Evolutionary conservation across 495 filamentous ascomycete genomes (phyloP).

Genomic region (Penicillium robsamsonii): DNA sequence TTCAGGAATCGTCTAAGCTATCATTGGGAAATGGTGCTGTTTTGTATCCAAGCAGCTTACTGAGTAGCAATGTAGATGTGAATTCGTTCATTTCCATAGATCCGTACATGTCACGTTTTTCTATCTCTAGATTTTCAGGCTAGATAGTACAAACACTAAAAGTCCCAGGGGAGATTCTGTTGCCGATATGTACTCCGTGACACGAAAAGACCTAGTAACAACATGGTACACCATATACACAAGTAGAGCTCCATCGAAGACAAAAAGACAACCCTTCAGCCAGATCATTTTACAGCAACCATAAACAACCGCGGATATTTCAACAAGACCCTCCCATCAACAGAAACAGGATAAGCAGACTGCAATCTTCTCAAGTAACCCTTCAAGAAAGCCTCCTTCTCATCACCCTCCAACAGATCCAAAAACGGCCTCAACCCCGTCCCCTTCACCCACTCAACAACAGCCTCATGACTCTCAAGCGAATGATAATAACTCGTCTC

Average conservation of each 20-base stretch:
- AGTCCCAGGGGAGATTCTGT: background rate
- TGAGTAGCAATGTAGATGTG: background rate
- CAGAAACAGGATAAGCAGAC: constrained; percentile 33
- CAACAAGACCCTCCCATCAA: constrained; percentile 48
- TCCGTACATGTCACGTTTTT: background rate
- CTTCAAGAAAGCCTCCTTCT: constrained; percentile 39
- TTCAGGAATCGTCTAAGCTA: background rate
- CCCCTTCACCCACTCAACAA: constrained; percentile 58
- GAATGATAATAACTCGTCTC: constrained; percentile 52
- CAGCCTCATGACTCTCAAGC: constrained; percentile 41
- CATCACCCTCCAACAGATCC: constrained; percentile 34
- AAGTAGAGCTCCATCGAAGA: background rate
- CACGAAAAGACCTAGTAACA: background rate
- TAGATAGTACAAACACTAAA: background rate
- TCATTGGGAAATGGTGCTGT: background rate
- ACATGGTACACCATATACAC: background rate
- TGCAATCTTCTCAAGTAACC: constrained; percentile 40
- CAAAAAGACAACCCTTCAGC: background rate
- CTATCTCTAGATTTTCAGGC: background rate
- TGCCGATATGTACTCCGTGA: background rate
- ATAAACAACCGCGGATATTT: constrained; percentile 50
- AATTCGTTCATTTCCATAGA: background rate
- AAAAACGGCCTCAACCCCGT: constrained; percentile 54
- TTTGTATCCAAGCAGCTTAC: background rate
- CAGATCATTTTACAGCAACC: constrained; percentile 37